These are phyloP conservation scores for Coemansia sp. DNA, from an alignment of 192 early-diverging fungal species.

Conservation along the genomic window DNA sequence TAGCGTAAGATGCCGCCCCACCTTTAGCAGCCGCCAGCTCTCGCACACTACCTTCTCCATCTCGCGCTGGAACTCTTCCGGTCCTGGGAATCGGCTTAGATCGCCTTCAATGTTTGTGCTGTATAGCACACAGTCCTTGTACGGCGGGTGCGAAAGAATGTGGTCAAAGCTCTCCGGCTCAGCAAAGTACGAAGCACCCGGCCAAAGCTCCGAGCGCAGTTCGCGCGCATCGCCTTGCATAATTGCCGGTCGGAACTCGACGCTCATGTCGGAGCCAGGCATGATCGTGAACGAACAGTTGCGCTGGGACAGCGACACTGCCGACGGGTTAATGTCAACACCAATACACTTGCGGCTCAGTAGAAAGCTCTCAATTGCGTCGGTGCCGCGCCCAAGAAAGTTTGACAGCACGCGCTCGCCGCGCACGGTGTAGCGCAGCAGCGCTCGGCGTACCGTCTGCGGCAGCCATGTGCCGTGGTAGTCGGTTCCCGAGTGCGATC, in stretches of 20 bases:
- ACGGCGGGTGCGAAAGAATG: slow-evolving; percentile 88
- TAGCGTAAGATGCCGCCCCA: slow-evolving; percentile 67
- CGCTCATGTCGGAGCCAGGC: slow-evolving; percentile 57
- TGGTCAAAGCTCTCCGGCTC: slow-evolving; percentile 77
- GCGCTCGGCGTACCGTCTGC: slow-evolving; percentile 75
- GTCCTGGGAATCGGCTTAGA: slow-evolving; percentile 68
- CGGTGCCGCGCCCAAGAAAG: slow-evolving; percentile 90
- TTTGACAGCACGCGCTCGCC: slow-evolving; percentile 83
- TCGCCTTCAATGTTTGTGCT: slow-evolving; percentile 86
- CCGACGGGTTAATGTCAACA: slow-evolving; percentile 86
- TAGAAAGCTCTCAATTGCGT: slow-evolving; percentile 85
- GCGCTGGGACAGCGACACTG: slow-evolving; percentile 75
- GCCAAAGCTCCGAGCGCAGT: slow-evolving; percentile 50
- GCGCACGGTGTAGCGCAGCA: slow-evolving; percentile 70
- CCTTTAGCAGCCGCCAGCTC: slow-evolving; percentile 69
- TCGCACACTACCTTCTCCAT: slow-evolving; percentile 70
- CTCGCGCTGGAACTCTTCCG: slow-evolving; percentile 69
- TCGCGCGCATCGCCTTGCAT: slow-evolving; percentile 77
- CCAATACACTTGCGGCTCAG: slow-evolving; percentile 73
- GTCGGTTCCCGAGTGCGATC: slow-evolving; percentile 85
- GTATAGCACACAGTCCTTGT: slow-evolving; percentile 88
- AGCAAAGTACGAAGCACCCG: slow-evolving; percentile 57
- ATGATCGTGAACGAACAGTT: slow-evolving; percentile 82
- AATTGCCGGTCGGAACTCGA: slow-evolving; percentile 77
- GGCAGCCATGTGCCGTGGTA: slow-evolving; percentile 95